phyloP scores from a whole-genome alignment of 2,329 filamentous ascomycete species.

The Chalara sp. region DNA sequence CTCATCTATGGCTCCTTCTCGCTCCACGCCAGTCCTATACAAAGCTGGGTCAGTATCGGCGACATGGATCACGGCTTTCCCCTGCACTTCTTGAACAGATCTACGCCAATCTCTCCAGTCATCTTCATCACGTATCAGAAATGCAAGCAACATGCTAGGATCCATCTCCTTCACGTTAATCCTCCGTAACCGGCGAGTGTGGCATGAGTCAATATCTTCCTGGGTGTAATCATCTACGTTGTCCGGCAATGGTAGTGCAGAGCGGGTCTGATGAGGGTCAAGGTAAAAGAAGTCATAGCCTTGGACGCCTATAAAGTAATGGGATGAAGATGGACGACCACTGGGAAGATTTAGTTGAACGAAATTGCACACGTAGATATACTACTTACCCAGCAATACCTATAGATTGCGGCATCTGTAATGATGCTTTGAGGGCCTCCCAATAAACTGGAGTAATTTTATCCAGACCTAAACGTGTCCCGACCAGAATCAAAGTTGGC shows the following conservation, averaged over 20 bases:
- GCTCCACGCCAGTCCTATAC: constrained; percentile 46
- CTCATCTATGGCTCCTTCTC: constrained; percentile 75
- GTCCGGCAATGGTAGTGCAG: constrained; percentile 60
- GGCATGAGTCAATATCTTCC: constrained; percentile 76
- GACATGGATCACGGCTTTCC: constrained; percentile 82
- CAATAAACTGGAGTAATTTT: constrained; percentile 93
- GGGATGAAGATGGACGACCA: constrained; percentile 76
- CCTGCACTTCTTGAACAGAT: constrained; percentile 66
- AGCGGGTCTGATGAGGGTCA: constrained; percentile 82
- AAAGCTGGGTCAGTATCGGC: constrained; percentile 60
- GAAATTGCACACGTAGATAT: background rate
- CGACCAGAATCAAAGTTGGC: constrained; percentile 83
- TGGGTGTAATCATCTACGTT: constrained; percentile 51
- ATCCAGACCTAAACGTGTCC: constrained; percentile 85
- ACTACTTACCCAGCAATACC: constrained; percentile 78
- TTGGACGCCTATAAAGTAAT: constrained; percentile 68
- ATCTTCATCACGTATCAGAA: constrained; percentile 72
- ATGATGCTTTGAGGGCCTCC: constrained; percentile 77
- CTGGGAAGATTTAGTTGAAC: constrained; percentile 37
- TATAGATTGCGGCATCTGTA: constrained; percentile 88
- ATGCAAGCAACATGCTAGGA: constrained; percentile 94
- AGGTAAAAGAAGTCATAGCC: constrained; percentile 86
- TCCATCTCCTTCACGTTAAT: constrained; percentile 91
- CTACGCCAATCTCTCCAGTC: constrained; percentile 83
- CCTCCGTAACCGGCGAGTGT: constrained; percentile 76